Percentiles rank a stretch among this genome's conserved stretches.
phyloP scores from a whole-genome alignment of 495 filamentous ascomycete species.

The Venustampulla echinocandica region DNA sequence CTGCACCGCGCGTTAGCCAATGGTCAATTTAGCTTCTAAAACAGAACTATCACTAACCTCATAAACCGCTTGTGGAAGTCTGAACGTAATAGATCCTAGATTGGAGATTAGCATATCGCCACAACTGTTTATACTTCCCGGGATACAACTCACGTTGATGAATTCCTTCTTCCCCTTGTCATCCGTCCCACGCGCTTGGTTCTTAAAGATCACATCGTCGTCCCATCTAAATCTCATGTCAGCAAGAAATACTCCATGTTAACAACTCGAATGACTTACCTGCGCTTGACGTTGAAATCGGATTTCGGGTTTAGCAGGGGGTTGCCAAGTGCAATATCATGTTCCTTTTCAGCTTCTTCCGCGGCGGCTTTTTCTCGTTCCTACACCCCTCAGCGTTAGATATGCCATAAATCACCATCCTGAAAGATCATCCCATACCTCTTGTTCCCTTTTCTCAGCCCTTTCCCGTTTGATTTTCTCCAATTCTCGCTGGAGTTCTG shows the following conservation, averaged over 20 bases:
- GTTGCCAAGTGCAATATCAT: slow-evolving; percentile 86
- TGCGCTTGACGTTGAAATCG: slow-evolving; percentile 65
- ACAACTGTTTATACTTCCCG: not conserved
- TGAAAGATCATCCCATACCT: slow-evolving; percentile 40
- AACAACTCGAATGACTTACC: slow-evolving; percentile 23
- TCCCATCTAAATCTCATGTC: slow-evolving; percentile 60
- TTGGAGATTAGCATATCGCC: slow-evolving; percentile 5
- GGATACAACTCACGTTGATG: slow-evolving; percentile 62
- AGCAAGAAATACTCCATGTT: slow-evolving; percentile 31
- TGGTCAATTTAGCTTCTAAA: not conserved
- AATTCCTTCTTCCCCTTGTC: slow-evolving; percentile 90
- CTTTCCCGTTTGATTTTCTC: slow-evolving; percentile 92
- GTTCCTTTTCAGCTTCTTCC: slow-evolving; percentile 75
- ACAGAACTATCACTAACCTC: slow-evolving; percentile 36
- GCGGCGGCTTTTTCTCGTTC: slow-evolving; percentile 65
- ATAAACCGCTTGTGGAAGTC: slow-evolving; percentile 99
- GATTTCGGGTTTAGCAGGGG: slow-evolving; percentile 70
- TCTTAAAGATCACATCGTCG: slow-evolving; percentile 99
- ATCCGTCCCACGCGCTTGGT: slow-evolving; percentile 91
- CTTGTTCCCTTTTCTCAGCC: slow-evolving; percentile 73
- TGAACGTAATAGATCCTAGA: slow-evolving; percentile 80
- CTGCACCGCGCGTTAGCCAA: slow-evolving; percentile 39
- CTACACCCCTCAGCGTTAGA: slow-evolving; percentile 28
- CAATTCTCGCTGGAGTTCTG: slow-evolving; percentile 81
- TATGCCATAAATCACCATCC: not conserved